Percentiles rank a stretch among this genome's conserved stretches.
phyloP scores from a whole-genome alignment of 495 filamentous ascomycete genomes.

The Penicillium paxilli region DNA sequence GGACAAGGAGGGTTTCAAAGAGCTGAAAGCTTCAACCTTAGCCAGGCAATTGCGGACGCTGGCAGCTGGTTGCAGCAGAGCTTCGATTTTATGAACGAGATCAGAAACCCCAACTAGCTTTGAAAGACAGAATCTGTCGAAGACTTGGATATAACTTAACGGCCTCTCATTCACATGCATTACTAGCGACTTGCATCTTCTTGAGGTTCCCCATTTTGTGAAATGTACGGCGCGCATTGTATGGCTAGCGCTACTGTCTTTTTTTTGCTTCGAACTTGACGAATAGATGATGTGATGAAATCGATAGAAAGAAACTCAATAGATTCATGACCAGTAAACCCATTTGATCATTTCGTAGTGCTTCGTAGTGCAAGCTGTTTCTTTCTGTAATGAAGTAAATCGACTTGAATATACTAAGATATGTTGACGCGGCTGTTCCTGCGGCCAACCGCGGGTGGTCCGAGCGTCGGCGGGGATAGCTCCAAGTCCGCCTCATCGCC shows the following conservation, averaged over 20 bases:
- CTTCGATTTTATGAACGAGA: conserved; percentile 38
- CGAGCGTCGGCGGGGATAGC: conserved; percentile 31
- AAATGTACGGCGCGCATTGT: not conserved
- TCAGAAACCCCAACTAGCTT: conserved; percentile 12
- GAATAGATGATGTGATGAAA: not conserved
- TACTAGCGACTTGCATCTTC: not conserved
- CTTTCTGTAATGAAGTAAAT: no score
- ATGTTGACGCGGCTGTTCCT: not conserved
- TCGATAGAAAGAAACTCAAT: no score
- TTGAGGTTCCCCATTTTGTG: not conserved
- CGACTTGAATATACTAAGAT: no score
- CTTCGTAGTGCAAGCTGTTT: no score
- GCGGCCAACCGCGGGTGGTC: conserved; percentile 11
- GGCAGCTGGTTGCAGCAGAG: conserved; percentile 48
- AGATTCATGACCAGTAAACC: no score
- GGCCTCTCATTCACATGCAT: not conserved
- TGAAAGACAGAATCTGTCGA: conserved; percentile 10
- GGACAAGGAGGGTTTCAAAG: conserved; percentile 30
- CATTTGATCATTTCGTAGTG: no score
- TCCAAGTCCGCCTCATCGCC: conserved; percentile 17
- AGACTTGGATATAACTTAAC: conserved; percentile 14
- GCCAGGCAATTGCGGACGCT: conserved; percentile 44
- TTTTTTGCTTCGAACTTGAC: no score
- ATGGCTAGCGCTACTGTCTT: not conserved
- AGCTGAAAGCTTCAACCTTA: conserved; percentile 39